Conservation (phyloP, 225 moss, liverwort and hornwort genomes). For the Physcomitrium patens region DNA sequence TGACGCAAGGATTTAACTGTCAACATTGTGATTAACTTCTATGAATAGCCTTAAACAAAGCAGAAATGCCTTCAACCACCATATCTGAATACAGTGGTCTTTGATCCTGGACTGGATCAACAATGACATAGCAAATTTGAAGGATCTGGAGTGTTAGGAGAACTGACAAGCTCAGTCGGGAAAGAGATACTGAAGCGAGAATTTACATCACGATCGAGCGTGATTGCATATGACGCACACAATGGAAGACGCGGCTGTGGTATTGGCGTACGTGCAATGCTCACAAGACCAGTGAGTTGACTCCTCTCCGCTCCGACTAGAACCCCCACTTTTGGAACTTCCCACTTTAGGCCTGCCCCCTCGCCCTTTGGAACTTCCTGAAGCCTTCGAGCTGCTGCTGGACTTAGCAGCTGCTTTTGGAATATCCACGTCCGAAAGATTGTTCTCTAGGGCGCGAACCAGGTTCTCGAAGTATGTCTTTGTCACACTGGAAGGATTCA, state of each 20-base stretch:
- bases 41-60: slow-evolving; percentile 32
- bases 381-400: slow-evolving; percentile 68
- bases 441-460: slow-evolving; percentile 80
- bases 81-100: slow-evolving; percentile 18
- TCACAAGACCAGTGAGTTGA: slow-evolving; percentile 69
- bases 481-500: slow-evolving; percentile 61
- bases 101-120: not conserved
- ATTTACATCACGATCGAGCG: slow-evolving; percentile 42
- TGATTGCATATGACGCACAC: slow-evolving; percentile 71
- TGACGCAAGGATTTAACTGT: slow-evolving; percentile 28
- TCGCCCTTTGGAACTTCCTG: slow-evolving; percentile 66
- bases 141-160: slow-evolving; percentile 19
- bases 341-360: slow-evolving; percentile 60
- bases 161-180: slow-evolving; percentile 23
- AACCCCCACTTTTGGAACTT: slow-evolving; percentile 48
- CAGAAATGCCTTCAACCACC: slow-evolving; percentile 26
- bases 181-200: slow-evolving; percentile 1
- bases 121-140: slow-evolving; percentile 25
- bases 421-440: slow-evolving; percentile 77
- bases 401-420: slow-evolving; percentile 52
- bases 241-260: slow-evolving; percentile 39
- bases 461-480: slow-evolving; percentile 94
- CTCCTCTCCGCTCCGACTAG: slow-evolving; percentile 61
- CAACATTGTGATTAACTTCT: slow-evolving; percentile 11
- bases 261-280: slow-evolving; percentile 69